Base-by-base conservation (phyloP, 1,284 basidiomycete genomes). In the Tilletia indica region DNA sequence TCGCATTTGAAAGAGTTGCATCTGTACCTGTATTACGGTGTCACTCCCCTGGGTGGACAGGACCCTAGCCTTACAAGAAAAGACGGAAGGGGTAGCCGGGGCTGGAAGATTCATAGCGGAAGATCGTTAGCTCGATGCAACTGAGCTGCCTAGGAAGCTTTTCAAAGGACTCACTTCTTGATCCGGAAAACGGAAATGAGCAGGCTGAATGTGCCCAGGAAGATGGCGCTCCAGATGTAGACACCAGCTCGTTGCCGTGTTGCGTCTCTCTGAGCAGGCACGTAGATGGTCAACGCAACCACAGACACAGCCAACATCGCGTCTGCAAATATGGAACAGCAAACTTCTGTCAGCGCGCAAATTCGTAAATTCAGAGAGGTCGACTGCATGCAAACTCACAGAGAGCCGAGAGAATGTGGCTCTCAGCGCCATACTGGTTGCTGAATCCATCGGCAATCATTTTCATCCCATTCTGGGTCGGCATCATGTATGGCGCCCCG, bases 401-500 rank as follows among this genome's bases (percentile, higher is more conserved):
- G 67, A 96, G 89, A 73, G 89, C 88, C 0, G 91, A 89, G 34
- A 99, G 87, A 68, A 98, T 92, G 81, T 93, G 92, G 25, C 92
- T 92, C 86, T 99, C 97, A 80, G 96, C 91, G 2, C 94, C 94
- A 79, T 89, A 92, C 85, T 98, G 95, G 81, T 90, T 93, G 82
- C 91, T 90, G 86, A 91, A 97, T 1, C 96, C 95, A 9, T 86
- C 88, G 9, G 93, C 92, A 12, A 78, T 76, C 48, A 89, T 90
- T 11, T 16, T 11, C 16, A 64, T 36, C 14, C 68, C 68, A 25
- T 51, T n/a, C 36, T 42, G 61, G 0, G 61, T 64, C 34, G 61
- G 61, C 36, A 64, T 38, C 68, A 88, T 87, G 80, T 89, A 93
- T 1, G 94, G 94, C 71, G 89, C 89, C 67, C 88, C 88, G 75